These are phyloP conservation scores for Nyssa sinensis DNA, from an alignment of 148 eudicot species.

Conservation along the genomic window DNA sequence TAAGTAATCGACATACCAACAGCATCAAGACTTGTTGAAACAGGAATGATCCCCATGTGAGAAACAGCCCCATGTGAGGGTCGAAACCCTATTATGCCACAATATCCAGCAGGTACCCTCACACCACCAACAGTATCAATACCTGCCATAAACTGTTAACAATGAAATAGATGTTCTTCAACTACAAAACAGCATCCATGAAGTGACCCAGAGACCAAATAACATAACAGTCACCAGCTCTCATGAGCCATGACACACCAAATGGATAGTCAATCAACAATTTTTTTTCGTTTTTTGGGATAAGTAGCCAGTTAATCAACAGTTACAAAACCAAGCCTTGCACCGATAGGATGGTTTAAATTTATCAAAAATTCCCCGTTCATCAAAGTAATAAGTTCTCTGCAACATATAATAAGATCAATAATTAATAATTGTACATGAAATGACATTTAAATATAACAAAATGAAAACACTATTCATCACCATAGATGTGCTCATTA, in stretches of 20 bases:
- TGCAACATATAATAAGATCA: no score
- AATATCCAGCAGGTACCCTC: constrained; percentile 86
- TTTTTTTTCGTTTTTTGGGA: no score
- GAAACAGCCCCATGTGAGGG: constrained; percentile 78
- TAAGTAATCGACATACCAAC: constrained; percentile 86
- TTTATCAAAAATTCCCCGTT: no score
- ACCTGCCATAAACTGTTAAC: constrained; percentile 43
- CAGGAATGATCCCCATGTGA: constrained; percentile 66
- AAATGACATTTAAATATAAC: no score
- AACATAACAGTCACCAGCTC: constrained; percentile 5
- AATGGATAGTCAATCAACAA: no score
- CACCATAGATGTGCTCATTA: background rate
- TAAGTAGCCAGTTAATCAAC: no score
- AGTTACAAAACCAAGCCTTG: no score
- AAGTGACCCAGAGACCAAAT: constrained; percentile 7
- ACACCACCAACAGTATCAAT: constrained; percentile 90
- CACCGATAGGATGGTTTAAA: no score
- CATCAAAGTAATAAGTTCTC: no score
- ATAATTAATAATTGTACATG: no score
- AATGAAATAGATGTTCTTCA: constrained; percentile 4
- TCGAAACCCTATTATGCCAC: constrained; percentile 80
- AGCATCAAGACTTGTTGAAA: constrained; percentile 79
- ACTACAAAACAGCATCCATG: background rate
- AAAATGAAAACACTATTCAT: no score
- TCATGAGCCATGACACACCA: background rate